Percentiles rank a stretch among this genome's conserved stretches.
phyloP scores from a whole-genome alignment of 495 filamentous ascomycete species.

The Polyplosphaeria fusca region DNA sequence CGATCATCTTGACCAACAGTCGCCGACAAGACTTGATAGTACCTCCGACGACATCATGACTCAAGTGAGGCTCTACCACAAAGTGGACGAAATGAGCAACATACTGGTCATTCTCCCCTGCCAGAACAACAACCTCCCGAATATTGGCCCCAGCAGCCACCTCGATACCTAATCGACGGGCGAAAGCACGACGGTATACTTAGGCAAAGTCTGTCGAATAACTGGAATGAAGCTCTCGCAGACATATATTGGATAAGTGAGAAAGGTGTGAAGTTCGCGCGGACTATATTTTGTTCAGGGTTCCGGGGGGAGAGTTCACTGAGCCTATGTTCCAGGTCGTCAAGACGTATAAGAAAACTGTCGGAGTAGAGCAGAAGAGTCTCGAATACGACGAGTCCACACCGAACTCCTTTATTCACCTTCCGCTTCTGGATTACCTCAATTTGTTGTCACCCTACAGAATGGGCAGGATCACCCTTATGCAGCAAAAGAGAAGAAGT shows the following conservation, averaged over 20 bases:
- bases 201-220: conserved; percentile 15
- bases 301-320: conserved; percentile 11
- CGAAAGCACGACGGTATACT: conserved; percentile 16
- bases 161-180: conserved; percentile 18
- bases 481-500: too few relatives aligned
- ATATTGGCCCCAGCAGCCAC: conserved; percentile 8
- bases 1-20: background rate
- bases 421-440: conserved; percentile 16
- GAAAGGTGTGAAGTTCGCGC: conserved; percentile 21
- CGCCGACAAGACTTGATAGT: background rate
- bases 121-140: conserved; percentile 18
- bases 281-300: conserved; percentile 11
- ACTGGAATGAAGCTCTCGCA: conserved; percentile 11
- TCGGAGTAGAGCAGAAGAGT: conserved; percentile 9
- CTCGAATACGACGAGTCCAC: conserved; percentile 14
- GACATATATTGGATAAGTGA: conserved; percentile 24
- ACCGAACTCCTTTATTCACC: background rate
- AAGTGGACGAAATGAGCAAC: conserved; percentile 23
- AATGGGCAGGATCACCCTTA: too few relatives aligned
- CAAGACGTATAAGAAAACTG: conserved; percentile 1
- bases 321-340: background rate
- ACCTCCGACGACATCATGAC: conserved; percentile 19
- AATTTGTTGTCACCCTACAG: too few relatives aligned
- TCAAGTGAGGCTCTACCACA: conserved; percentile 14
- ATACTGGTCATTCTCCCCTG: conserved; percentile 16